Base-by-base conservation (phyloP, 768 basidiomycete species). In the Pleurotus giganteus region DNA sequence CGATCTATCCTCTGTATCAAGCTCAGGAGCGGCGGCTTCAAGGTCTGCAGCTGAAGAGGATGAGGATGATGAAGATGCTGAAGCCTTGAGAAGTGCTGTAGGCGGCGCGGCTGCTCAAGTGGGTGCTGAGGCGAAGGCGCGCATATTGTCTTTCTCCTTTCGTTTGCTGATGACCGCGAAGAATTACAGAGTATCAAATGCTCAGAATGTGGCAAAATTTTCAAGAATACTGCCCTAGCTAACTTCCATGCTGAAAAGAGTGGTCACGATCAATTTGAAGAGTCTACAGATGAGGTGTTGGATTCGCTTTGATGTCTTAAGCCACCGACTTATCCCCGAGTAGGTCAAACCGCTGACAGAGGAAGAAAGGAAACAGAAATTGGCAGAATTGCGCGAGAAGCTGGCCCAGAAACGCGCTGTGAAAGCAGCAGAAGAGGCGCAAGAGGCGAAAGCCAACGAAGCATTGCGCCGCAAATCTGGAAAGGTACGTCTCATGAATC, bases 231-330 rank as follows among this genome's bases (percentile, higher is more conserved):
- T 0, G 91, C 90, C 2, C 74, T 96, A 13, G 95, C 92, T 12
- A 91, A 91, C 60, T 96, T 84, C 69, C 95, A 97, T 63, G 95
- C 94, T 0, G 93, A 95, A 70, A 94, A 94, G 75, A 91, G 86
- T 60, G 96, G 96, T 0, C 96, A 99, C 66, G 87, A 93, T 69
- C 86, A 94, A 60, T 98, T 98, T 59, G 95, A 97, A 66, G 96
- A 98, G 65, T 94, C 90, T 1, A 91, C 85, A 0, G 94, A 98
- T 64, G 96, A 98, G 80, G 94, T 91, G 13, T 32, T 1, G 27
- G 7, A 19, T 21, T 7, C 26, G 26, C 17, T 55, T 45, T 59
- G 45, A 26, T 15, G 23, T 8, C 4, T 27, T 8, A 24, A 51
- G 15, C 21, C 24, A 34, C n/a, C 21, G 15, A 21, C 26, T 45